A percentile compares a stretch with the other conserved stretches of the same genome.
Conservation (phyloP, 2,329 filamentous ascomycete genomes). For the Geosmithia morbida region DNA sequence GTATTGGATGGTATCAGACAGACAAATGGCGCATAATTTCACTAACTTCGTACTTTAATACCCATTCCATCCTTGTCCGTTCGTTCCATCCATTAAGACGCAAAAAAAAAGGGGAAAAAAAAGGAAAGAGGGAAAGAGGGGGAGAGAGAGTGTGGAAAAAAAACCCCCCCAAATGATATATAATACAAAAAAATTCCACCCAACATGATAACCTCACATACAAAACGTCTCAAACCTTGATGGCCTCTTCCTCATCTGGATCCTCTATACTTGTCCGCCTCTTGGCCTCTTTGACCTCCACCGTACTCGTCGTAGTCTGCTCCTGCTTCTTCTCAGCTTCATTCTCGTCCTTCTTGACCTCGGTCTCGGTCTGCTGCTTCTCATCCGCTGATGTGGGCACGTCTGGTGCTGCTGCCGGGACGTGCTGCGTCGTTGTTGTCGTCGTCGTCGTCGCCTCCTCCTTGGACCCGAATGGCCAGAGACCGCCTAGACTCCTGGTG, state of each 20-base stretch:
- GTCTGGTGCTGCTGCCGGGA: constrained; percentile 1
- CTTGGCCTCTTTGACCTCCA: constrained; percentile 38
- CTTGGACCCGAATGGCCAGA: constrained; percentile 41
- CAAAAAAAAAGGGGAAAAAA: no score
- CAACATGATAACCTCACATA: neutral
- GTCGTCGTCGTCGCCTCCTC: constrained; percentile 8
- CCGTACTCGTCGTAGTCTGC: constrained; percentile 11
- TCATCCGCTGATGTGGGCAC: neutral
- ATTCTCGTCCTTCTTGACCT: neutral
- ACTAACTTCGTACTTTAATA: no score
- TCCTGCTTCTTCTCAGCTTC: neutral
- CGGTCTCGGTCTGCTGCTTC: neutral
- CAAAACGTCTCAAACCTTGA: constrained; percentile 7
- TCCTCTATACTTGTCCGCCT: constrained; percentile 45
- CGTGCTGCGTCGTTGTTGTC: neutral
- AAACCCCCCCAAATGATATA: no score
- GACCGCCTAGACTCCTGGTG: constrained; percentile 29
- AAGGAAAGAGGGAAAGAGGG: no score
- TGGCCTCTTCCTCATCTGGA: constrained; percentile 37
- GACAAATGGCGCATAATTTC: no score
- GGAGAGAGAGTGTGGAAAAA: no score
- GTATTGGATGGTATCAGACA: no score
- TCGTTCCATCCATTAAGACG: no score
- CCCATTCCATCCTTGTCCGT: no score
- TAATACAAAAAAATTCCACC: no score